Evolutionary conservation across 495 filamentous ascomycete genomes (phyloP).

Genomic region (Aspergillus leporis): DNA sequence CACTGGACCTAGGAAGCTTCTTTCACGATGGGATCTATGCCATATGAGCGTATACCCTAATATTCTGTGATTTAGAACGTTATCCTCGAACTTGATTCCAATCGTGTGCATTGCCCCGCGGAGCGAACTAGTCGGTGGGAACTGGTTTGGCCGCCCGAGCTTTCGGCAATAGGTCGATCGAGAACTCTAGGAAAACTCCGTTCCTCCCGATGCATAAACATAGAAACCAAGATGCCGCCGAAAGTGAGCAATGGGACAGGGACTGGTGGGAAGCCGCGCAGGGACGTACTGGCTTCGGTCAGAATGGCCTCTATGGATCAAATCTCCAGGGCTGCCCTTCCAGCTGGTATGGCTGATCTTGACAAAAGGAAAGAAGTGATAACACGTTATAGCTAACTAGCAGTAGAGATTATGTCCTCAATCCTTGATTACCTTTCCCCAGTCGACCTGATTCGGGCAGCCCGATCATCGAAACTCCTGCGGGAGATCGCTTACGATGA

Average conservation of each 20-base stretch:
- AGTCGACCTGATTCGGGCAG: constrained; percentile 79
- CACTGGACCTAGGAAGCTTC: neutral
- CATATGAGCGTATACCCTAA: neutral
- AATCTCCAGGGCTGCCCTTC: constrained; percentile 70
- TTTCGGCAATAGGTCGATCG: neutral
- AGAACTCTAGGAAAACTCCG: neutral
- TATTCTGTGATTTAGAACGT: neutral
- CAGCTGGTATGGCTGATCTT: constrained; percentile 61
- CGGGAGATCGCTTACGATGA: constrained; percentile 99
- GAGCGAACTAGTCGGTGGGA: constrained; percentile 11
- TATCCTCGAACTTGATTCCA: neutral
- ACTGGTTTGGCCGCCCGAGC: constrained; percentile 9
- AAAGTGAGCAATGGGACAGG: constrained; percentile 62
- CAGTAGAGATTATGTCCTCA: constrained; percentile 77
- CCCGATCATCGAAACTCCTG: constrained; percentile 84
- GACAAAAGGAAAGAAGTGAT: neutral
- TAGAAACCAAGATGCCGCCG: constrained; percentile 50
- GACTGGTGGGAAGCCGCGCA: constrained; percentile 46
- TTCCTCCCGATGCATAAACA: constrained; percentile 35
- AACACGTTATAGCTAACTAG: constrained; percentile 20
- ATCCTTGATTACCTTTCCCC: constrained; percentile 89
- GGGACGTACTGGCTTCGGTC: constrained; percentile 70
- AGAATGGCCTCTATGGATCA: constrained; percentile 74
- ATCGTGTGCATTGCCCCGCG: constrained; percentile 13
- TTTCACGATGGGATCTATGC: neutral